Conservation (phyloP, 78 protist species). For the Acrasis kona region DNA sequence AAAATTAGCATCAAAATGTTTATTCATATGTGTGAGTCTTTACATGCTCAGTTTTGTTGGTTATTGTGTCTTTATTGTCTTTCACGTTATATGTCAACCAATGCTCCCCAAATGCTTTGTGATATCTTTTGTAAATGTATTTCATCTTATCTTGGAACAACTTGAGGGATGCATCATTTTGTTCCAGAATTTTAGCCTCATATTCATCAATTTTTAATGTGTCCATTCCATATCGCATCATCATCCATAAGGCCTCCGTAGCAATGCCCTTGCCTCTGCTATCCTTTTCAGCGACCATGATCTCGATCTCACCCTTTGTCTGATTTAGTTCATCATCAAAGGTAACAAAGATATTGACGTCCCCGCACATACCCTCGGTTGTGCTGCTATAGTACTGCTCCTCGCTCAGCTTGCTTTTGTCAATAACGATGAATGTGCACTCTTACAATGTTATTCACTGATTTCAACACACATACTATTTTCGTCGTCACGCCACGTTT, state of each 20-base stretch:
- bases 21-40: no score
- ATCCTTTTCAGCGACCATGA: conserved; percentile 65
- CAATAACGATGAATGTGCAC: conserved; percentile 10
- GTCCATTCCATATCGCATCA: conserved; percentile 43
- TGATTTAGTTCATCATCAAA: conserved; percentile 38
- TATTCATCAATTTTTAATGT: not conserved
- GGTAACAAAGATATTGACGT: conserved; percentile 64
- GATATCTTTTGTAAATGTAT: no score
- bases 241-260: conserved; percentile 20
- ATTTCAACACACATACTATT: not conserved
- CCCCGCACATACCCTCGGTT: conserved; percentile 59
- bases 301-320: conserved; percentile 39
- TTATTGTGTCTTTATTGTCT: no score
- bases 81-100: no score
- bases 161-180: not conserved
- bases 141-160: no score
- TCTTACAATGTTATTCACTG: not conserved
- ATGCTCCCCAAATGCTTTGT: no score
- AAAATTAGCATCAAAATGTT: no score
- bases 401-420: not conserved
- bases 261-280: conserved; percentile 53
- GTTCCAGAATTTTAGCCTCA: conserved; percentile 5
- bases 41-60: no score
- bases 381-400: no score
- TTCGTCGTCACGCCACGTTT: conserved; percentile 40